Conservation (phyloP, 495 filamentous ascomycete species). For the Jackrogersella multiformis region DNA sequence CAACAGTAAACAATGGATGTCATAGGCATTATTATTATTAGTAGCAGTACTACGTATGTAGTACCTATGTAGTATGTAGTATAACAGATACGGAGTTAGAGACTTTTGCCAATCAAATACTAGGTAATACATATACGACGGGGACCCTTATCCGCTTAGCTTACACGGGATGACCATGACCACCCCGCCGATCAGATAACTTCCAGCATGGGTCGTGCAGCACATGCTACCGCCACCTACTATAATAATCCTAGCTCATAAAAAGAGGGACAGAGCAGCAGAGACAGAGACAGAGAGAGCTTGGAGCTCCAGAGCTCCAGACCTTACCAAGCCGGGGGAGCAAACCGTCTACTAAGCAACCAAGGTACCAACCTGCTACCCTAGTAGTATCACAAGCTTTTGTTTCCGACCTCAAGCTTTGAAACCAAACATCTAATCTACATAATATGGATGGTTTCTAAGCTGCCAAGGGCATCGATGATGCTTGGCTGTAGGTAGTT, state of each 20-base stretch:
- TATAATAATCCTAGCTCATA: conserved; percentile 19
- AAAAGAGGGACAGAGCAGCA: too few relatives aligned
- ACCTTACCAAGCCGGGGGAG: conserved; percentile 15
- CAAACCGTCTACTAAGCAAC: conserved; percentile 7
- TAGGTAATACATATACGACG: conserved; percentile 3
- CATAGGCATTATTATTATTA: conserved; percentile 35
- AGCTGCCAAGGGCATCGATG: conserved; percentile 14
- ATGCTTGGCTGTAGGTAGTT: conserved; percentile 22
- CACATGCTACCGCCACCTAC: conserved; percentile 11
- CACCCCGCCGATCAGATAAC: conserved; percentile 36
- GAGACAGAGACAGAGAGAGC: neutral
- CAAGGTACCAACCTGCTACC: too few relatives aligned
- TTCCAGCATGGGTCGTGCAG: conserved; percentile 2
- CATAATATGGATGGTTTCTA: neutral
- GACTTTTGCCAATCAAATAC: conserved; percentile 25
- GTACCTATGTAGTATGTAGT: too few relatives aligned
- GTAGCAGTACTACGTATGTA: too few relatives aligned
- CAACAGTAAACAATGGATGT: conserved; percentile 23
- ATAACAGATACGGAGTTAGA: conserved; percentile 18
- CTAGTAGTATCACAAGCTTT: conserved; percentile 33
- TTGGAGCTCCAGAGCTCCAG: neutral
- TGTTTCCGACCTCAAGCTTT: conserved; percentile 4
- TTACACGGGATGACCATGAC: conserved; percentile 14
- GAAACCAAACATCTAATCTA: conserved; percentile 19
- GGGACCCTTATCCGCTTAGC: conserved; percentile 35